These are phyloP conservation scores for Xylaria sp. DNA, from an alignment of 2,329 filamentous ascomycete species.

Conservation along the genomic window DNA sequence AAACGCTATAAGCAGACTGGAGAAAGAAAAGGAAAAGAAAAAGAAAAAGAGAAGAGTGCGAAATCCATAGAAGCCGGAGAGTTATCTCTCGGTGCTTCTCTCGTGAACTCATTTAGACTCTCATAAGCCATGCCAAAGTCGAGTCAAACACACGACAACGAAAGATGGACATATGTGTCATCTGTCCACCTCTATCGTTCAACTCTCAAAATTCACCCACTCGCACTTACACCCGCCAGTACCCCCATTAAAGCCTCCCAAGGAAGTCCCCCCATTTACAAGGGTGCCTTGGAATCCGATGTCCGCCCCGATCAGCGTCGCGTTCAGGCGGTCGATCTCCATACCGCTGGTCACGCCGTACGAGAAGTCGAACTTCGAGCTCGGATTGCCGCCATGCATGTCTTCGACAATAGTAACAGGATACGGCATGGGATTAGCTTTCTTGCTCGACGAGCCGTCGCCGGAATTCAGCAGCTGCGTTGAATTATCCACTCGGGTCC, in stretches of 20 bases:
- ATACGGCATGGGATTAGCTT: slow-evolving; percentile 68
- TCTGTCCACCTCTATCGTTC: not conserved
- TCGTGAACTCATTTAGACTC: not conserved
- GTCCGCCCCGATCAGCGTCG: slow-evolving; percentile 61
- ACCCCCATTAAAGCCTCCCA: slow-evolving; percentile 72
- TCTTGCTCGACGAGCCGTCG: slow-evolving; percentile 38
- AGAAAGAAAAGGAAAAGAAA: not conserved
- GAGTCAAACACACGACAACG: not conserved
- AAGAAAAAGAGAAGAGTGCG: not conserved
- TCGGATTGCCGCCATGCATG: slow-evolving; percentile 68
- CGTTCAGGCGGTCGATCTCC: slow-evolving; percentile 57
- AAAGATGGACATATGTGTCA: not conserved
- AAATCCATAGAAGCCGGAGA: not conserved
- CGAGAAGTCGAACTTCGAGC: slow-evolving; percentile 64
- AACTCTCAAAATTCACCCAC: slow-evolving; percentile 65
- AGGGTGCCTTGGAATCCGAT: slow-evolving; percentile 62
- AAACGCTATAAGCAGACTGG: not conserved
- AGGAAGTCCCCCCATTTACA: slow-evolving; percentile 60
- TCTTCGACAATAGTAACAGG: slow-evolving; percentile 71
- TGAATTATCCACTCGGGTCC: slow-evolving; percentile 64
- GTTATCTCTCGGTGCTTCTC: not conserved
- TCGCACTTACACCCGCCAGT: slow-evolving; percentile 71
- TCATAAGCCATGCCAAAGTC: not conserved
- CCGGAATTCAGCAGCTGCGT: slow-evolving; percentile 53
- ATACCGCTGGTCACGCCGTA: slow-evolving; percentile 62